Evolutionary conservation across 78 protist species (phyloP), one percentile per base, ranked within the genome.

Genomic region (Chrysochromulina tobinii): DNA sequence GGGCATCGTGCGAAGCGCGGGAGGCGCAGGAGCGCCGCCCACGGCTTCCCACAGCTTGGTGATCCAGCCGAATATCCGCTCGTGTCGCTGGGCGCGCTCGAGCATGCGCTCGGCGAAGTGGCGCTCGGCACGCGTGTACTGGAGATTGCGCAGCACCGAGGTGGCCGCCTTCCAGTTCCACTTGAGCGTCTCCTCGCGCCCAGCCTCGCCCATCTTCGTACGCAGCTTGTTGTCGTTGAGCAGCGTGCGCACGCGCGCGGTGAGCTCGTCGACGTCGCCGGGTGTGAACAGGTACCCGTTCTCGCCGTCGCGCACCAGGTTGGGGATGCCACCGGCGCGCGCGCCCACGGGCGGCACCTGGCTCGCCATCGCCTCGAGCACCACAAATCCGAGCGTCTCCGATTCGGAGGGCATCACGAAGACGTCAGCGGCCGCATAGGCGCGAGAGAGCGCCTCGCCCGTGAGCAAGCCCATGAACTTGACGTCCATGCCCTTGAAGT

Each of bases 381-480:
- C 93, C 23, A 84, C 89, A 18, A 81, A 77, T 14, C 93, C 93
- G 9, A 90, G 83, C 75, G 90, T 84, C 84, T 90, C 93, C 18
- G 69, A 51, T 20, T 84, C 90, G 17, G 89, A 86, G 61, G 93
- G 93, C 90, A 85, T 66, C 58, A 84, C 87, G 8, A 90, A 84
- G 9, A 86, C 89, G 75, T 90, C 93, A 0, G 93, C 93, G 0
- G 86, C 77, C 25, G 91, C 91, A 72, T 66, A 88, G 15, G 91
- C 91, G 27, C 53, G 23, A 25, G 68, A 72, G 57, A 88, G 57
- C 67, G 9, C 83, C 69, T 25, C 72, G 25, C 85, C 77, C 2
- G 50, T 55, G n/a, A 59, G 3, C 23, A 48, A 4, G 25, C 89
- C 75, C 27, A 48, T 12, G 79, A 51, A 48, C 48, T 64, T 27